Conservation (phyloP, 306 rosid species). For the Rubus parviflorus region DNA sequence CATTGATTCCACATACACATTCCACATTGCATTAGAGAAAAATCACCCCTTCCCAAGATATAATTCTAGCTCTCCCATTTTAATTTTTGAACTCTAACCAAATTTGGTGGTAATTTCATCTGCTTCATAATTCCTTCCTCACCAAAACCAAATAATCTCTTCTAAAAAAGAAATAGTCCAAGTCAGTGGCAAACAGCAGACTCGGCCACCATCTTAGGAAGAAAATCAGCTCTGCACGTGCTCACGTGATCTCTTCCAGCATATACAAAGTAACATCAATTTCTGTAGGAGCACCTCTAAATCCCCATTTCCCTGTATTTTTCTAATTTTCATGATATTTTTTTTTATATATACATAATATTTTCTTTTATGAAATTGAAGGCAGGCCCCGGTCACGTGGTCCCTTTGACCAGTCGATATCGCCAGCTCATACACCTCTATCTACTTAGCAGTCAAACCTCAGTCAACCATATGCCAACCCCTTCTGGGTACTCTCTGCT, state of each 20-base stretch:
- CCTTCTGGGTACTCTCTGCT: slow-evolving; percentile 31
- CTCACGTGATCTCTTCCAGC: slow-evolving; percentile 48
- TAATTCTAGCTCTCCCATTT: neutral
- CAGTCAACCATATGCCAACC: slow-evolving; percentile 56
- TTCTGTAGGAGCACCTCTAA: neutral
- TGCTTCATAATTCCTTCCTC: neutral
- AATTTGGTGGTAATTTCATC: neutral
- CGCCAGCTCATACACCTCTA: slow-evolving; percentile 59
- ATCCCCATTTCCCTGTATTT: neutral
- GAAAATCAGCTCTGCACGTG: slow-evolving; percentile 25
- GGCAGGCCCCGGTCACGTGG: slow-evolving; percentile 48
- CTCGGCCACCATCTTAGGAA: slow-evolving; percentile 7
- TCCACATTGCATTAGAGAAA: neutral
- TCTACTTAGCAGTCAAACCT: slow-evolving; percentile 56
- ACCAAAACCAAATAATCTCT: neutral
- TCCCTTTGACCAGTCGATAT: slow-evolving; percentile 55
- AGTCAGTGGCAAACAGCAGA: slow-evolving; percentile 5
- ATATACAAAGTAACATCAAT: slow-evolving; percentile 1
- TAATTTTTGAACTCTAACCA: neutral
- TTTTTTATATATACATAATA: neutral
- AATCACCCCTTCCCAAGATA: no score
- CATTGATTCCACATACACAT: neutral
- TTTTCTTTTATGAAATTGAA: slow-evolving; percentile 10
- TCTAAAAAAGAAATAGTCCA: neutral
- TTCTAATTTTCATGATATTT: neutral